Percentiles rank a stretch among this genome's conserved stretches.
These are phyloP conservation scores for Aureobasidium lini DNA, from an alignment of 2,329 filamentous ascomycete genomes.

Conservation along the genomic window DNA sequence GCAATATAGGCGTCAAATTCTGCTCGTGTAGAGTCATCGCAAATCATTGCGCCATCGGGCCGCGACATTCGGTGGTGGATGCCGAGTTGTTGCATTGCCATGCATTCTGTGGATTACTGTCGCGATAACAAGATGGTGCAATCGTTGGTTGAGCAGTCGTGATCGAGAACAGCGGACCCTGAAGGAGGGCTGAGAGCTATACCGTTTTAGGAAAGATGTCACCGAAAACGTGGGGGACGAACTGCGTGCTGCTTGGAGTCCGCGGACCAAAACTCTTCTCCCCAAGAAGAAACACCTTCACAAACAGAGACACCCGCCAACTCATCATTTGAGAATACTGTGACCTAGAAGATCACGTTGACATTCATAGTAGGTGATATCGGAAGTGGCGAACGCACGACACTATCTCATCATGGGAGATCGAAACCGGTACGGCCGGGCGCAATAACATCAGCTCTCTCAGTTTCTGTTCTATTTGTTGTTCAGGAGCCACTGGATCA, in stretches of 20 bases:
- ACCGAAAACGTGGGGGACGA: background rate
- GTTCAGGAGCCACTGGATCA: too few species aligned
- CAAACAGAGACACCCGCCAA: too few species aligned
- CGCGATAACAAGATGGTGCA: slow-evolving; percentile 4
- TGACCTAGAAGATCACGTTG: too few species aligned
- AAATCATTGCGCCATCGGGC: background rate
- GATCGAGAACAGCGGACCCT: background rate
- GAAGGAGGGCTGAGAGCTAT: background rate
- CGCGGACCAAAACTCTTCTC: background rate
- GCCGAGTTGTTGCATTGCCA: background rate
- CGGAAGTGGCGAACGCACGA: too few species aligned
- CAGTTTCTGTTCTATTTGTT: too few species aligned
- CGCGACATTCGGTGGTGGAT: background rate
- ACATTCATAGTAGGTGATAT: too few species aligned
- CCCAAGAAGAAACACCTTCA: too few species aligned
- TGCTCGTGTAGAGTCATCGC: background rate
- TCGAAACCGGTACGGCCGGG: too few species aligned
- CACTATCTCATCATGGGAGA: too few species aligned
- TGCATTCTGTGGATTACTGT: background rate
- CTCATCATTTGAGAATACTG: too few species aligned
- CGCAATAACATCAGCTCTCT: too few species aligned
- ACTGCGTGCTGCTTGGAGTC: background rate
- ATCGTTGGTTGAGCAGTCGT: slow-evolving; percentile 11
- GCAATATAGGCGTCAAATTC: background rate
- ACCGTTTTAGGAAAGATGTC: background rate